These are phyloP conservation scores for Atkinsonella texensis DNA, from an alignment of 2,329 filamentous ascomycete species.

Conservation along the genomic window DNA sequence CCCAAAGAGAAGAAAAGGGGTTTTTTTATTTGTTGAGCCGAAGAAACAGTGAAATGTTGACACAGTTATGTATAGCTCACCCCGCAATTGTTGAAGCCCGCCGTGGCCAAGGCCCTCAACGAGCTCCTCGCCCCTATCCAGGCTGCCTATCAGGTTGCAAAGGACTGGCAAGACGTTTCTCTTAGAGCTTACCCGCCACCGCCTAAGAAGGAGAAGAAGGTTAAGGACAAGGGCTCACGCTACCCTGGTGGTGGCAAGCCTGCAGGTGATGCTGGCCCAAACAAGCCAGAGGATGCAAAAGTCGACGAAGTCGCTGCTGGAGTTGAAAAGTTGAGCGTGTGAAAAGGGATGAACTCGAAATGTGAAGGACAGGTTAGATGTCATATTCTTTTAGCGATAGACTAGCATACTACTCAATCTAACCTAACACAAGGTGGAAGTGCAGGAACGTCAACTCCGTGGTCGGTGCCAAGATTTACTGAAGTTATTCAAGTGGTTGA, in stretches of 20 bases:
- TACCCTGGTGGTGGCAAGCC: conserved; percentile 36
- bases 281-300: neutral
- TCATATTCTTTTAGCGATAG: neutral
- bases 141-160: conserved; percentile 53
- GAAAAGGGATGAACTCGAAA: neutral
- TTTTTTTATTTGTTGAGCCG: too few species aligned
- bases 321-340: conserved; percentile 6
- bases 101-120: conserved; percentile 61
- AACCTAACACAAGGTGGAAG: neutral
- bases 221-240: conserved; percentile 61
- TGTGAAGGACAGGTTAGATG: neutral
- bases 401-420: neutral
- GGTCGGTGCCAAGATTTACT: neutral
- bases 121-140: conserved; percentile 69
- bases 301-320: conserved; percentile 3
- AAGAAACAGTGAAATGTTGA: neutral
- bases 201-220: conserved; percentile 62
- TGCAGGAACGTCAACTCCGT: neutral
- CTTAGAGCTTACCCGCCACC: conserved; percentile 69
- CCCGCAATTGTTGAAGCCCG: conserved; percentile 81
- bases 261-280: neutral
- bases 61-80: conserved; percentile 38
- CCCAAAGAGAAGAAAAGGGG: neutral
- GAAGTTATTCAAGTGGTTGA: neutral
- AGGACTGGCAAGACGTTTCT: conserved; percentile 63